Evolutionary conservation across 441 rosid genomes (phyloP).

Genomic region (Populus trichocarpa): DNA sequence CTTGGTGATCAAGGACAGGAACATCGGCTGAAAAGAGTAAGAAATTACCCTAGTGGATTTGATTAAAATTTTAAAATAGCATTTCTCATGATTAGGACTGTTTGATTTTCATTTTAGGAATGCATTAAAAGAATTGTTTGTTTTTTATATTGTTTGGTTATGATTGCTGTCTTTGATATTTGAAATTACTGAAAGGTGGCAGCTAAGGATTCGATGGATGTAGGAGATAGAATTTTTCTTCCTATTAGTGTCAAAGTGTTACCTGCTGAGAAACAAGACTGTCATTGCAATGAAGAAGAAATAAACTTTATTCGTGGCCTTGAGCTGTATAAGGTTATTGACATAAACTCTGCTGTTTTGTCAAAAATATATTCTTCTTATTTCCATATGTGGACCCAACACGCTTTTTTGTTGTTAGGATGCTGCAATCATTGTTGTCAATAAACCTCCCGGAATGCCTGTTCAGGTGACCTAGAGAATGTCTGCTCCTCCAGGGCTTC

Average conservation of each 20-base stretch:
- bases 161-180: constrained; percentile 19
- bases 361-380: not conserved
- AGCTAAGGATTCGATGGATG: constrained; percentile 68
- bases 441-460: constrained; percentile 88
- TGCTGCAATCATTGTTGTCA: constrained; percentile 63
- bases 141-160: not conserved
- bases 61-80: not conserved
- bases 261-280: constrained; percentile 36
- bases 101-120: not conserved
- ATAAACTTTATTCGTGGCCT: constrained; percentile 56
- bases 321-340: constrained; percentile 71
- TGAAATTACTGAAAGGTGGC: constrained; percentile 52
- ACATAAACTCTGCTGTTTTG: constrained; percentile 14
- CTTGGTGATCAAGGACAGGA: constrained; percentile 32
- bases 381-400: constrained; percentile 1
- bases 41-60: not conserved
- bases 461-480: constrained; percentile 58
- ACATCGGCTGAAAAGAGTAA: constrained; percentile 57
- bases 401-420: constrained; percentile 47
- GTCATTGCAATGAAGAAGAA: constrained; percentile 53
- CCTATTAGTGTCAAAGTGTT: constrained; percentile 48
- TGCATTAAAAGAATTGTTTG: not conserved
- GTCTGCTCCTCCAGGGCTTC: not conserved
- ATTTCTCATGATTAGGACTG: not conserved
- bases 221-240: constrained; percentile 79